Evolutionary conservation across 2,329 filamentous ascomycete genomes (phyloP), one percentile per base, ranked within the genome.

Genomic region (Arthrobotrys pseudoclavata): DNA sequence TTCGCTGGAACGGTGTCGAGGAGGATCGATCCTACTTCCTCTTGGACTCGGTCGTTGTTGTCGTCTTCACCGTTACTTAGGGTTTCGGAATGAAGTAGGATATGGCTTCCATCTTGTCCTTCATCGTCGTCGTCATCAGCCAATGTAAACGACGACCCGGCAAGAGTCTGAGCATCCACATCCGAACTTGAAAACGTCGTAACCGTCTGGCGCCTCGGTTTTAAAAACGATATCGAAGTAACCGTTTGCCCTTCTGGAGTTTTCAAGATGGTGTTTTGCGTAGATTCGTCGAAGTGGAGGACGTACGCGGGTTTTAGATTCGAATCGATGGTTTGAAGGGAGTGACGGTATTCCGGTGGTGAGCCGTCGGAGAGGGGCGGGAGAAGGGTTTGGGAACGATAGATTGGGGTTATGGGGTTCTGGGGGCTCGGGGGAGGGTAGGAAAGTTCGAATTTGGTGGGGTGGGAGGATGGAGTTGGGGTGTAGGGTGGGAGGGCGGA

Each of bases 391-490:
- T 47, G 55, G 20, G 69, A 37, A 13, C 69, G 69, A 60, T 64
- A 66, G 47, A 72, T 72, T 57, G 69, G 45, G 34, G 55, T 50
- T 7, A 48, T 48, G 4, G 69, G 69, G 29, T 47, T 64, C 13
- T 26, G 29, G 15, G 40, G 34, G 26, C 5, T 37, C 26, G 62
- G 48, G 2, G 60, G 69, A 10, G 10, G 18, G 26, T 57, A 64
- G 4, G 50, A 26, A 24, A 72, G 47, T 42, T 60, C 55, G 20
- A 60, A 60, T 60, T 26, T 60, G 2, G 22, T 60, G 34, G 55
- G n/a, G 55, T 42, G 31, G 20, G 34, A 15, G 10, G 31, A 60
- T 13, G 9, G n/a, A 9, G 52, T 34, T 7, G n/a, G 29, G 1
- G 52, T 40, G 31, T 57, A 57, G 2, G 55, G 55, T 26, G 55